phyloP scores from a whole-genome alignment of 108 stramenopile species.

The Cyclostephanos invisitatus region DNA sequence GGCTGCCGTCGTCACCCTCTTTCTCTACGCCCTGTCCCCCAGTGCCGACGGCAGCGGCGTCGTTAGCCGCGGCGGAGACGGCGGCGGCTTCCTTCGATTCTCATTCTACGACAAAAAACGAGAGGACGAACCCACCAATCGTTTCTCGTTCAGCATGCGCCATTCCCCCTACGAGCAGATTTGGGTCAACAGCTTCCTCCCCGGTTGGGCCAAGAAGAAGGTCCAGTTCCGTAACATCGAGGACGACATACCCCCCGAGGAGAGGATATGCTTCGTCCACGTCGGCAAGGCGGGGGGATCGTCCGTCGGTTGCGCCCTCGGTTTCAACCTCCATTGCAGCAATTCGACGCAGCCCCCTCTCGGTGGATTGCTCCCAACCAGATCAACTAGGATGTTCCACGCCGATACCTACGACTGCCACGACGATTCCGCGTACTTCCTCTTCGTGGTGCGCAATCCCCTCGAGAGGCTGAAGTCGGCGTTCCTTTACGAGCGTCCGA shows the following conservation, averaged over 20 bases:
- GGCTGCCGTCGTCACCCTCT: neutral
- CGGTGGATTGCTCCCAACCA: slow-evolving; percentile 15
- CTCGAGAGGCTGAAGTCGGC: slow-evolving; percentile 16
- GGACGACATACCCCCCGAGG: slow-evolving; percentile 6
- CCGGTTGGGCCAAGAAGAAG: slow-evolving; percentile 33
- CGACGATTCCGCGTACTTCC: slow-evolving; percentile 32
- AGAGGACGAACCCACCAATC: neutral
- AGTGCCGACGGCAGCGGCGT: neutral
- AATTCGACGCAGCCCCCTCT: slow-evolving; percentile 3
- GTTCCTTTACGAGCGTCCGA: slow-evolving; percentile 36
- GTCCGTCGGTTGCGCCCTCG: slow-evolving; percentile 22
- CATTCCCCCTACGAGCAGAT: slow-evolving; percentile 41
- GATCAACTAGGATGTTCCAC: slow-evolving; percentile 29
- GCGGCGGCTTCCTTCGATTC: neutral
- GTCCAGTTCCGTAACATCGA: slow-evolving; percentile 8
- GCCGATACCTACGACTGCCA: slow-evolving; percentile 31
- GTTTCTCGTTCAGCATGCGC: slow-evolving; percentile 15
- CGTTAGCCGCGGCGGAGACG: neutral
- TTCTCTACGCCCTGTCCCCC: neutral
- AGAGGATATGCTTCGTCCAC: slow-evolving; percentile 36
- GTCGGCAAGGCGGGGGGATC: slow-evolving; percentile 38
- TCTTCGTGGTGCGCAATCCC: slow-evolving; percentile 37
- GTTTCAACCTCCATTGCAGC: slow-evolving; percentile 19
- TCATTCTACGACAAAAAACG: neutral
- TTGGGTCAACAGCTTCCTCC: slow-evolving; percentile 19